phyloP scores from a whole-genome alignment of 2,329 filamentous ascomycete genomes.

The Cordyceps militaris region DNA sequence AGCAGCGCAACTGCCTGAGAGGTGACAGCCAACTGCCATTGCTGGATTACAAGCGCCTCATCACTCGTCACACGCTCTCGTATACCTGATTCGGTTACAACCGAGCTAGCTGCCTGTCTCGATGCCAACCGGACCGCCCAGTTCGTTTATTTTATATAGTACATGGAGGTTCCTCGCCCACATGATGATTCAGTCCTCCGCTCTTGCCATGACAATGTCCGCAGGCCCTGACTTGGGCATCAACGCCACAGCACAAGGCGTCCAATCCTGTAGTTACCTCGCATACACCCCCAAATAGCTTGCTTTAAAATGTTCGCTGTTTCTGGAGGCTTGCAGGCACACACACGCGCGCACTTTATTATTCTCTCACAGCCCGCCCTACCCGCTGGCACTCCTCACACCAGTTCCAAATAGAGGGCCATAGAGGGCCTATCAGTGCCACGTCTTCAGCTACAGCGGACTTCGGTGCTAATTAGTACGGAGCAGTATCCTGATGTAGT shows the following conservation, averaged over 20 bases:
- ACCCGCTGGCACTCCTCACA: background rate
- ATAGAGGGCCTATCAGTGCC: background rate
- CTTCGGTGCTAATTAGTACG: slow-evolving; percentile 9
- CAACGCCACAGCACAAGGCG: slow-evolving; percentile 3
- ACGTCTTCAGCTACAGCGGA: background rate
- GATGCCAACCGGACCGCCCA: background rate
- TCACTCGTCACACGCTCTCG: background rate
- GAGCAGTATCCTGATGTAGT: slow-evolving; percentile 12
- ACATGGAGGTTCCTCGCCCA: background rate
- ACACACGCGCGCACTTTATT: background rate
- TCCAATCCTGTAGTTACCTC: slow-evolving; percentile 3
- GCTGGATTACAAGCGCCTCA: background rate
- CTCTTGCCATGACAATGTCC: background rate
- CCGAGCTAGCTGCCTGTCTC: background rate
- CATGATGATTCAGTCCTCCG: background rate
- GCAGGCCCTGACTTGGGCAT: slow-evolving; percentile 10
- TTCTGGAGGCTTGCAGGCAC: background rate
- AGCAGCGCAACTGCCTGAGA: background rate
- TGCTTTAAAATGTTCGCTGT: background rate
- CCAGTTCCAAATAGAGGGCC: background rate
- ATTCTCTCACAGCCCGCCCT: background rate
- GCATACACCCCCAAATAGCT: background rate
- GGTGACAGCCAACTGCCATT: background rate
- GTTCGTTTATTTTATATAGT: slow-evolving; percentile 5
- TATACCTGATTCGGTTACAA: slow-evolving; percentile 3